Conservation (phyloP, 2,329 filamentous ascomycete species). For the Talaromyces amestolkiae region DNA sequence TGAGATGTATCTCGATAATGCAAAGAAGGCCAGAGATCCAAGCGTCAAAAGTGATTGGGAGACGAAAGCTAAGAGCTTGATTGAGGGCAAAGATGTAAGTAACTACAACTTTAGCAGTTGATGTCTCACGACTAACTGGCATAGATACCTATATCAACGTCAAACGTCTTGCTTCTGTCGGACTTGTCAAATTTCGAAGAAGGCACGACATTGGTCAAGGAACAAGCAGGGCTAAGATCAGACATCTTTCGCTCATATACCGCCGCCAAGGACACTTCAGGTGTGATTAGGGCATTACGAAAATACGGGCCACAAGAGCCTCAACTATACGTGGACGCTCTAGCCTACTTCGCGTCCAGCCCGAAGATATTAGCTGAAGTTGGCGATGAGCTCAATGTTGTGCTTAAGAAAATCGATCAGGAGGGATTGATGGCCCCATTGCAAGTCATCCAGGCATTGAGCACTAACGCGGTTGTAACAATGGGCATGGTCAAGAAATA, state of each 20-base stretch:
- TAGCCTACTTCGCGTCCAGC: constrained; percentile 90
- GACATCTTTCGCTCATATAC: constrained; percentile 98
- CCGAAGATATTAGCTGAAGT: constrained; percentile 78
- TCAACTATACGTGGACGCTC: constrained; percentile 84
- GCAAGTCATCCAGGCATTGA: constrained; percentile 91
- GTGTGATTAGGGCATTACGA: constrained; percentile 81
- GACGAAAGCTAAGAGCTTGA: constrained; percentile 81
- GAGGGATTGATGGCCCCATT: constrained; percentile 92
- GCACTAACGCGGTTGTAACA: constrained; percentile 76
- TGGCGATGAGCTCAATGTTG: constrained; percentile 75
- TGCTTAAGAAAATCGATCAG: constrained; percentile 82
- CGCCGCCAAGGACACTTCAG: constrained; percentile 82
- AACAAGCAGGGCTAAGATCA: constrained; percentile 85
- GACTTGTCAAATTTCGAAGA: constrained; percentile 87
- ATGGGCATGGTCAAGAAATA: constrained; percentile 98
- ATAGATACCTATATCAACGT: constrained; percentile 78
- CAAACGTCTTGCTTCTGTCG: constrained; percentile 88
- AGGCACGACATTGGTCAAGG: constrained; percentile 86
- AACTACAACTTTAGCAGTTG: neutral
- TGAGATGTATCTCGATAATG: constrained; percentile 95
- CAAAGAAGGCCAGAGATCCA: constrained; percentile 67
- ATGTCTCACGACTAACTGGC: constrained; percentile 19
- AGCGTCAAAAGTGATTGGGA: constrained; percentile 77
- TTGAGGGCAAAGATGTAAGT: constrained; percentile 69
- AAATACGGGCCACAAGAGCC: constrained; percentile 93